These are phyloP conservation scores for Phyllachora maydis DNA, from an alignment of 2,329 filamentous ascomycete genomes.

Conservation along the genomic window DNA sequence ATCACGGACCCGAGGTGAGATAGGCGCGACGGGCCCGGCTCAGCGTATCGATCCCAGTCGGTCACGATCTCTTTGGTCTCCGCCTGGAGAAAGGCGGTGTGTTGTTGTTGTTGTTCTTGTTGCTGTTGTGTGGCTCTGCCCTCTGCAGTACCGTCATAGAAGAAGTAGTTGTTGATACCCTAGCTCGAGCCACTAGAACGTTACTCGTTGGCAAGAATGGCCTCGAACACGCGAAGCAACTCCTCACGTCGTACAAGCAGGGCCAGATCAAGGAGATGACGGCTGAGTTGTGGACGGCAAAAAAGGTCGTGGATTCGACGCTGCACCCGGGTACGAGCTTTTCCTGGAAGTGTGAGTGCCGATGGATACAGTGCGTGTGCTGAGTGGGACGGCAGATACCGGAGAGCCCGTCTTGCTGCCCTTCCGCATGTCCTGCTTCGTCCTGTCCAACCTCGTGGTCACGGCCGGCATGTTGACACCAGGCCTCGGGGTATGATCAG, in stretches of 20 bases:
- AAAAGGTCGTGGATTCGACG: constrained; percentile 94
- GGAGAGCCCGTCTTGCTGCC: constrained; percentile 81
- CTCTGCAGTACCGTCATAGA: no score
- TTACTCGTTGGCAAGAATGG: constrained; percentile 60
- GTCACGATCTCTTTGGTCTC: no score
- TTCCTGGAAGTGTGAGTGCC: neutral
- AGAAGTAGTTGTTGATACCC: no score
- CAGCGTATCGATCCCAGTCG: no score
- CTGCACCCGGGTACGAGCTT: constrained; percentile 61
- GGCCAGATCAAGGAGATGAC: constrained; percentile 66
- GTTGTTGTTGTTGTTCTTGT: constrained; percentile 2
- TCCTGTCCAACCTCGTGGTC: constrained; percentile 81
- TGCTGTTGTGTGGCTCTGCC: constrained; percentile 3
- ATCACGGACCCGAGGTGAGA: constrained; percentile 90
- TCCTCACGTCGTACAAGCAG: constrained; percentile 72
- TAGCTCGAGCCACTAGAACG: constrained; percentile 59
- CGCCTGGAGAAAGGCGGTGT: no score
- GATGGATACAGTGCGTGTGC: no score
- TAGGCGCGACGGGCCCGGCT: constrained; percentile 5
- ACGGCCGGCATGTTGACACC: constrained; percentile 96
- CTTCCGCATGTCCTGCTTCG: constrained; percentile 94
- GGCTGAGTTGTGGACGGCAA: constrained; percentile 79
- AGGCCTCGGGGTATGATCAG: constrained; percentile 44
- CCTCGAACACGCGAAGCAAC: constrained; percentile 66
- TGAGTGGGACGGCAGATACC: constrained; percentile 40